A percentile compares a stretch with the other conserved stretches of the same genome.
Conservation (phyloP, 257 asterid genomes). For the Oldenlandia corymbosa region DNA sequence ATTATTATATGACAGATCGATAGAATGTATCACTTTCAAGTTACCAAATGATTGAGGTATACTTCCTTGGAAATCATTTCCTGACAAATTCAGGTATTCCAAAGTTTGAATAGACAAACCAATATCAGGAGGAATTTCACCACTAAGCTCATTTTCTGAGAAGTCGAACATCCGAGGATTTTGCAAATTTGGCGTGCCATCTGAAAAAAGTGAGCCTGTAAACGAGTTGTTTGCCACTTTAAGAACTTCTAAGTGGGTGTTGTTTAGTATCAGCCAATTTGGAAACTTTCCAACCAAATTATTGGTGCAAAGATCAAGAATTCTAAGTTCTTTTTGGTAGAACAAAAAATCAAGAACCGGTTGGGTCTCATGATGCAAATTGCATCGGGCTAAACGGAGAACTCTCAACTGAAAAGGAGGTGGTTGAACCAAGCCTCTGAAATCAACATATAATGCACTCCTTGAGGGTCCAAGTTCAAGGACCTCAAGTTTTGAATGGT, state of each 20-base stretch:
- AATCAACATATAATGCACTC: slow-evolving; percentile 2
- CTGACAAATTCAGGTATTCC: neutral
- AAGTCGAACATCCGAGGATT: neutral
- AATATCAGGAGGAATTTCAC: neutral
- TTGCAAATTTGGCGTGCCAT: neutral
- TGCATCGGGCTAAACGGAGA: slow-evolving; percentile 7
- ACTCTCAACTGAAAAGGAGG: slow-evolving; percentile 13
- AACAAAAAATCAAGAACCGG: slow-evolving; percentile 8
- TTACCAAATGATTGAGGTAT: slow-evolving; percentile 9
- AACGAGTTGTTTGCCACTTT: slow-evolving; percentile 11
- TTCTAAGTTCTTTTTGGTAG: slow-evolving; percentile 5
- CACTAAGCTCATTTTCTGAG: slow-evolving; percentile 2
- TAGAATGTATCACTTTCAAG: neutral
- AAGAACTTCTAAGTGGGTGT: slow-evolving; percentile 2
- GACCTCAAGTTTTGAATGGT: slow-evolving; percentile 9
- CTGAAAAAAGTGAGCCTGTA: neutral
- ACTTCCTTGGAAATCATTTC: slow-evolving; percentile 5
- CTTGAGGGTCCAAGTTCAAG: neutral
- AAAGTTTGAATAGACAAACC: neutral
- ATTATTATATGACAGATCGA: slow-evolving; percentile 15
- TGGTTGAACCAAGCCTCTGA: neutral
- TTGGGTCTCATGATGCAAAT: neutral
- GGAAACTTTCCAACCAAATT: slow-evolving; percentile 8
- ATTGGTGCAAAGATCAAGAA: slow-evolving; percentile 16
- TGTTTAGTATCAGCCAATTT: slow-evolving; percentile 9